A percentile compares a stretch with the other conserved stretches of the same genome.
These are phyloP conservation scores for Eucalyptus guilfoylei DNA, from an alignment of 345 rosid genomes.

Conservation along the genomic window DNA sequence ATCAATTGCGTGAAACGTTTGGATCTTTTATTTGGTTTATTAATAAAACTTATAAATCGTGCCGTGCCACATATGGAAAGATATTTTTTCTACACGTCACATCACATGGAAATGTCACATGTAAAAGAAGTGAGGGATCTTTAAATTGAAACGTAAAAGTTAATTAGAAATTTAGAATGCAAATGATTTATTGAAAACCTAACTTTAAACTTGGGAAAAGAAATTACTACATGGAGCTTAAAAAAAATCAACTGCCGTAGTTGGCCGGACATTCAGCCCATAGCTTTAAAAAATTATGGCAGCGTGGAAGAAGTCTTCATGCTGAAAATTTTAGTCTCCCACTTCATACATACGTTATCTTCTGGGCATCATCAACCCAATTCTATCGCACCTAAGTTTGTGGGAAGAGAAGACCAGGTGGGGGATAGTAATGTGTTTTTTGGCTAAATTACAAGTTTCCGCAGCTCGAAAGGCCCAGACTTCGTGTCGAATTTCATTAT, in stretches of 20 bases:
- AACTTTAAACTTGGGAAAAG: background rate
- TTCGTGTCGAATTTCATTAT: background rate
- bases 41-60: background rate
- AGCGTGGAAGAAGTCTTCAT: background rate
- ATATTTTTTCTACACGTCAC: background rate
- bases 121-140: too few relatives aligned
- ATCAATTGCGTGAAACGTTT: background rate
- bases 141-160: background rate
- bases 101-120: background rate
- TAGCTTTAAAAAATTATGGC: background rate
- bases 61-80: fast-evolving
- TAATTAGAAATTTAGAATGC: background rate
- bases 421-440: background rate
- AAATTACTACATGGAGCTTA: background rate
- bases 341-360: background rate
- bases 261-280: background rate
- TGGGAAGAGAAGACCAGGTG: background rate
- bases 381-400: background rate
- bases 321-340: background rate
- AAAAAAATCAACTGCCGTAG: background rate
- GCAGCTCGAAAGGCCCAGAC: background rate
- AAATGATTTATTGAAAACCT: background rate
- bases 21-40: background rate
- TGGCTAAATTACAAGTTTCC: background rate
- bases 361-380: background rate